Percentiles rank a stretch among this genome's conserved stretches.
Conservation (phyloP, 1,284 basidiomycete species). For the Thelephora terrestris region DNA sequence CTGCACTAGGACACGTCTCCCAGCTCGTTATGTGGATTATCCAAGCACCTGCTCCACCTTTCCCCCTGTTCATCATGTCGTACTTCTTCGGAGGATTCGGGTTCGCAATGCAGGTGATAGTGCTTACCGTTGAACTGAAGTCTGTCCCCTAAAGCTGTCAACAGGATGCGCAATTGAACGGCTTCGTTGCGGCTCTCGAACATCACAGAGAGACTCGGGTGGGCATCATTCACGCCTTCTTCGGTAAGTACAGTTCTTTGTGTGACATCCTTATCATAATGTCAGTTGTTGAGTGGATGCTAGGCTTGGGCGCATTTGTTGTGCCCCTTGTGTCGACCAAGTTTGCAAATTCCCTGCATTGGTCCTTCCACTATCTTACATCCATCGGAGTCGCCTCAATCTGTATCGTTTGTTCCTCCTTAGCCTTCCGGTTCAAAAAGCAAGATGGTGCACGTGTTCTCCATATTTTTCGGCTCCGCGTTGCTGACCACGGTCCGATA, state of each 20-base stretch:
- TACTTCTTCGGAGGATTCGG: constrained; percentile 56
- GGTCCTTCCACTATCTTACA: constrained; percentile 54
- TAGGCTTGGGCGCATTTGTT: constrained; percentile 56
- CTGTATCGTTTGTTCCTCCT: constrained; percentile 32
- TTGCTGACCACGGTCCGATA: background rate
- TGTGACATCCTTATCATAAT: background rate
- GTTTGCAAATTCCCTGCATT: constrained; percentile 40
- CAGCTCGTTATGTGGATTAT: constrained; percentile 38
- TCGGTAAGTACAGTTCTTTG: constrained; percentile 24
- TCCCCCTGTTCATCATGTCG: constrained; percentile 52
- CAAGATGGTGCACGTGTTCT: constrained; percentile 33
- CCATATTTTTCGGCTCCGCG: background rate
- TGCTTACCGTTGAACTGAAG: constrained; percentile 2
- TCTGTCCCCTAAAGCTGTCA: constrained; percentile 2
- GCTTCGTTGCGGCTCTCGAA: constrained; percentile 36
- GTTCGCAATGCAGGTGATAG: constrained; percentile 37
- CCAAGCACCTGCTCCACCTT: constrained; percentile 51
- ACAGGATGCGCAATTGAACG: constrained; percentile 49
- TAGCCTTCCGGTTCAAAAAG: constrained; percentile 40
- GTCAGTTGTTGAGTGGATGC: constrained; percentile 1
- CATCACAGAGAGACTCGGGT: constrained; percentile 39
- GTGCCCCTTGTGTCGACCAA: constrained; percentile 62
- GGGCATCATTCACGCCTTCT: constrained; percentile 39
- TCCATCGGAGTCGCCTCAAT: constrained; percentile 45
- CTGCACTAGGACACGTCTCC: constrained; percentile 26